Base-by-base conservation (phyloP, 2,329 filamentous ascomycete genomes). In the Septoria petroselini region DNA sequence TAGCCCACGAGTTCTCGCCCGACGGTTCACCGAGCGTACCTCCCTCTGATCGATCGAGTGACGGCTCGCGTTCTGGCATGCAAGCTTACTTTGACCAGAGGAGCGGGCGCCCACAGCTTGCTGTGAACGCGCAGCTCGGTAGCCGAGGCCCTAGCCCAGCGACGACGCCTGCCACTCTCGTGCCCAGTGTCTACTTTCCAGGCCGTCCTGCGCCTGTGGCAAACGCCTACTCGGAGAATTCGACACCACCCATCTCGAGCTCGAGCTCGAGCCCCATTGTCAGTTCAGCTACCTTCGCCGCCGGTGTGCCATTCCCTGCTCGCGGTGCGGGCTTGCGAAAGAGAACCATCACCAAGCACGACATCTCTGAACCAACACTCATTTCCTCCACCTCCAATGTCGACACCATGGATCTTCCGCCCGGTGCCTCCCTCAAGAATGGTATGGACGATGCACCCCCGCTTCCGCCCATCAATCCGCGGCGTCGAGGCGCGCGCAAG, bases 341-440 rank as follows among this genome's bases (percentile, higher is more conserved):
- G 69, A 77, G 77, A 59, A 73, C 76, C 0, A 72, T 84, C 40
- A 76, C 77, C 54, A 85, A 85, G 65, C 70, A 73, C 9, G 76
- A 79, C 50, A 85, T 85, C 41, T 83, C 80, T 2, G 81, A 84
- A 58, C 82, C 82, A 0, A 71, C 69, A 3, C 72, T 79, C 52
- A 60, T 78, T 19, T 77, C 74, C 1, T 72, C 73, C 7, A 83
- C 81, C 3, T 81, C 77, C 2, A 77, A 78, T 37, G 74, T 82
- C 21, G 79, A 81, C 38, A 77, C 77, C 0, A 71, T 83, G 29
- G 77, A 76, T 29, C 71, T 84, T 8, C 79, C 80, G 11, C 62
- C 73, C n/a, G 77, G 77, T 21, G 76, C 77, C 1, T 77, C 74
- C 4, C 68, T 80, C 29, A 75, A 69, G 65, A 81, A 79, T 49